Conservation (phyloP, 1,284 basidiomycete species). For the Trichosporon sp. region DNA sequence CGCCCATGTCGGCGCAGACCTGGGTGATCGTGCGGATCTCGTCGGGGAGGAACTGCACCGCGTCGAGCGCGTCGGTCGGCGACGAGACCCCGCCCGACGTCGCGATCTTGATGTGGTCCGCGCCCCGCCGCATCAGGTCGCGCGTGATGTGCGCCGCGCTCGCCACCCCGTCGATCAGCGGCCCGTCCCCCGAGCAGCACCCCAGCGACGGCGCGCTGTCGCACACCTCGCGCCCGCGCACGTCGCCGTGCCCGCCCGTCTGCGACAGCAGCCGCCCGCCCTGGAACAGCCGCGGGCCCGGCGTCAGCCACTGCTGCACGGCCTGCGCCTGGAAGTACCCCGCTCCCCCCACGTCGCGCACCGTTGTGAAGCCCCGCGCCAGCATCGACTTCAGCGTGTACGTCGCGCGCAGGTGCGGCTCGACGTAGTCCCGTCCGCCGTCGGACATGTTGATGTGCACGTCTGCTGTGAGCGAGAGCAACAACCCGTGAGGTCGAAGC, state of each 20-base stretch:
- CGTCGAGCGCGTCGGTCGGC: slow-evolving; percentile 51
- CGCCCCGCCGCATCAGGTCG: slow-evolving; percentile 19
- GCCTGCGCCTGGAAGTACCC: slow-evolving; percentile 20
- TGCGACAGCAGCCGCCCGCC: slow-evolving; percentile 18
- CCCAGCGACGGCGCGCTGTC: neutral
- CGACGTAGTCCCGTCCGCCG: slow-evolving; percentile 15
- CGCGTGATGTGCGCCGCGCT: slow-evolving; percentile 3
- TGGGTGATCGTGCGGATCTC: slow-evolving; percentile 54
- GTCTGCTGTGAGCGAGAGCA: slow-evolving; percentile 16
- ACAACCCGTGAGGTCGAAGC: too few relatives aligned
- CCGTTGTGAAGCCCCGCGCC: slow-evolving; percentile 54
- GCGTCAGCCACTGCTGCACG: slow-evolving; percentile 22
- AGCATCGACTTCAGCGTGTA: slow-evolving; percentile 51
- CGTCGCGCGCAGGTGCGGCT: slow-evolving; percentile 37
- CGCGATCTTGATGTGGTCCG: slow-evolving; percentile 23
- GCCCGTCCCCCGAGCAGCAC: neutral
- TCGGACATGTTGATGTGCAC: slow-evolving; percentile 27
- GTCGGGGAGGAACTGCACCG: slow-evolving; percentile 53
- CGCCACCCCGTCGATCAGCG: slow-evolving; percentile 15
- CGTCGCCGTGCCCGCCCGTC: slow-evolving; percentile 23
- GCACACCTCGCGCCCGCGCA: slow-evolving; percentile 2
- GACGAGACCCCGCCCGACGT: slow-evolving; percentile 17
- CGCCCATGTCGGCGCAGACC: slow-evolving; percentile 52
- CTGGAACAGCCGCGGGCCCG: slow-evolving; percentile 23
- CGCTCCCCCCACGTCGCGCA: slow-evolving; percentile 48